These are phyloP conservation scores for Melampsora abietis-canadensis DNA, from an alignment of 1,284 basidiomycete species.

Conservation along the genomic window DNA sequence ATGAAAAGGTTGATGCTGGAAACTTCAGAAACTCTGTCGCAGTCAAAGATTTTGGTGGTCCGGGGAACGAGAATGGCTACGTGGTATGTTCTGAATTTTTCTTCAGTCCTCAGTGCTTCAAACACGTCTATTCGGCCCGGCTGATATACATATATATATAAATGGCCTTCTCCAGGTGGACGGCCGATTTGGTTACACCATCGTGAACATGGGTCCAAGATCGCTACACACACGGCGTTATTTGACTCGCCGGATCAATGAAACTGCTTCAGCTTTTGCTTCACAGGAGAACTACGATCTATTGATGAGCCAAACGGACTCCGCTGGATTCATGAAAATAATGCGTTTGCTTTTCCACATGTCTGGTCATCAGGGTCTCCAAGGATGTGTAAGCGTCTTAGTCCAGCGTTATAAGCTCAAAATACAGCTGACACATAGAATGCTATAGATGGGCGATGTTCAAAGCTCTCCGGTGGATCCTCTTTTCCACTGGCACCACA, in stretches of 20 bases:
- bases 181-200: slow-evolving; percentile 1
- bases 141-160: neutral
- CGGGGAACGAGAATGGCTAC: slow-evolving; percentile 16
- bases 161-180: neutral
- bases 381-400: slow-evolving; percentile 14
- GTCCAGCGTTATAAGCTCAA: neutral
- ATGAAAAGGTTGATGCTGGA: slow-evolving; percentile 34
- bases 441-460: slow-evolving; percentile 25
- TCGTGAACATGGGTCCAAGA: slow-evolving; percentile 21
- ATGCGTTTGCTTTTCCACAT: slow-evolving; percentile 22
- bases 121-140: neutral
- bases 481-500: slow-evolving; percentile 27
- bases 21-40: slow-evolving; percentile 30
- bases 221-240: slow-evolving; percentile 10
- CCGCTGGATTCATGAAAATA: slow-evolving; percentile 19
- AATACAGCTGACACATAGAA: neutral
- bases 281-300: slow-evolving; percentile 14
- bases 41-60: slow-evolving; percentile 32
- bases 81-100: slow-evolving; percentile 11
- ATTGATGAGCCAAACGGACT: slow-evolving; percentile 11
- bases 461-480: slow-evolving; percentile 31
- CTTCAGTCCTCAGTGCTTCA: neutral
- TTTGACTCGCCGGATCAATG: slow-evolving; percentile 25
- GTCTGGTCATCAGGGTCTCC: slow-evolving; percentile 24
- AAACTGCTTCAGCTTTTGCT: slow-evolving; percentile 36